Evolutionary conservation across 352 stramenopile genomes (phyloP), one percentile per base, ranked within the genome.

Genomic region (Phytophthora pseudosyringae): DNA sequence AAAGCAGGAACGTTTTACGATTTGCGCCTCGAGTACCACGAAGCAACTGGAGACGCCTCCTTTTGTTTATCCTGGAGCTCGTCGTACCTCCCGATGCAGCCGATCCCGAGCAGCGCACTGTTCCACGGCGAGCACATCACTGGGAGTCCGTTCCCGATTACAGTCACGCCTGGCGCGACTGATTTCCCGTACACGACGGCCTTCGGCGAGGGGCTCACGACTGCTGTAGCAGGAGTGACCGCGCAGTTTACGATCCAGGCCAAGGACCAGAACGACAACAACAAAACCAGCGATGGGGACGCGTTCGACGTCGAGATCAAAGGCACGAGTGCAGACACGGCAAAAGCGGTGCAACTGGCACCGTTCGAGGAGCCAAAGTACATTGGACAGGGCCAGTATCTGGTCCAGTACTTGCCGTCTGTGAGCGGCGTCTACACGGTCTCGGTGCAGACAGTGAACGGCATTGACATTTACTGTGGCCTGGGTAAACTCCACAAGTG

Each of bases 131-230:
- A 92, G 0, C 94, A 98, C 61, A 98, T 99, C 55, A 67, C 96
- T 35, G 95, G 94, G 13, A 98, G 93, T 67, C 97, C 97, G 10
- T 99, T 97, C 65, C 59, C 76, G 1, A 90, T 97, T 15, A 54
- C 67, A 2, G 83, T 99, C 18, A 90, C 94, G 1, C 94, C 97
- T 13, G 97, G 97, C 8, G 91, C 93, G 13, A 97, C 91, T 4
- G 96, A 99, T 59, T 99, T 98, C 72, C 95, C 95, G 8, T 97
- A 98, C 55, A 98, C 96, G 10, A 97, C 83, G 4, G 95, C 96
- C 2, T 96, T 80, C 47, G 95, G 95, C 2, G 57, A 72, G 8
- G 95, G 94, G 1, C 55, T 98, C 4, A 75, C 59, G 15, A 51
- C 55, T 13, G 91, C 91, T 7, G 91, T 77, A 2, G 94, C 94